A percentile compares a stretch with the other conserved stretches of the same genome.
These are phyloP conservation scores for Penicillium sp. DNA, from an alignment of 2,329 filamentous ascomycete genomes.

Conservation along the genomic window DNA sequence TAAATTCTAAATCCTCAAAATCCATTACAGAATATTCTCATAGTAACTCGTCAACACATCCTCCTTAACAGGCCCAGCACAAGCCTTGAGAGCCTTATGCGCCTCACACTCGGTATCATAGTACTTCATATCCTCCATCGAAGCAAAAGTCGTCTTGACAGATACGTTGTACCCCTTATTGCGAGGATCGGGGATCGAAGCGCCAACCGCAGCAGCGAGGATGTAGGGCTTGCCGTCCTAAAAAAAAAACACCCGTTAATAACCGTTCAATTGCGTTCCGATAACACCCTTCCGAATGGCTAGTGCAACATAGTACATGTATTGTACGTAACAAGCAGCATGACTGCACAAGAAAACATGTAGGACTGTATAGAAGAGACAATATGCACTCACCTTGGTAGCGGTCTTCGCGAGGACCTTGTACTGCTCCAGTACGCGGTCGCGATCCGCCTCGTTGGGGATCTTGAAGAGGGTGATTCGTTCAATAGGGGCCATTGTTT, in stretches of 20 bases:
- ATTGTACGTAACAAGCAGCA: background rate
- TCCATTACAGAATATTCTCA: constrained; percentile 34
- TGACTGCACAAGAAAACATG: background rate
- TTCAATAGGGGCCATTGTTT: constrained; percentile 43
- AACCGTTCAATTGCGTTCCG: background rate
- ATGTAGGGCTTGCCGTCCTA: constrained; percentile 73
- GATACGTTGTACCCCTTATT: constrained; percentile 65
- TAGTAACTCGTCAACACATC: constrained; percentile 39
- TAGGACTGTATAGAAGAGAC: background rate
- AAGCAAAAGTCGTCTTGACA: constrained; percentile 62
- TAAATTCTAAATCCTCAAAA: background rate
- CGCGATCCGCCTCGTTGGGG: constrained; percentile 45
- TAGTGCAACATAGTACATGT: background rate
- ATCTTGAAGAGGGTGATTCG: constrained; percentile 56
- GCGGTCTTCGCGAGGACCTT: constrained; percentile 44
- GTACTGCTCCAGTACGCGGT: constrained; percentile 46
- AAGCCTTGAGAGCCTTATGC: constrained; percentile 49
- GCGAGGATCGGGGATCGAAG: constrained; percentile 56
- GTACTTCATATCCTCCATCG: constrained; percentile 65
- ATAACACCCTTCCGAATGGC: background rate
- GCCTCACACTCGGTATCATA: constrained; percentile 62
- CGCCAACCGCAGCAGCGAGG: constrained; percentile 54
- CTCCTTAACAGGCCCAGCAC: constrained; percentile 31
- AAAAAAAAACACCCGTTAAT: background rate
- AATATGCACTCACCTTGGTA: constrained; percentile 39